These are phyloP conservation scores for Suillus fuscotomentosus DNA, from an alignment of 768 basidiomycete species.

Conservation along the genomic window DNA sequence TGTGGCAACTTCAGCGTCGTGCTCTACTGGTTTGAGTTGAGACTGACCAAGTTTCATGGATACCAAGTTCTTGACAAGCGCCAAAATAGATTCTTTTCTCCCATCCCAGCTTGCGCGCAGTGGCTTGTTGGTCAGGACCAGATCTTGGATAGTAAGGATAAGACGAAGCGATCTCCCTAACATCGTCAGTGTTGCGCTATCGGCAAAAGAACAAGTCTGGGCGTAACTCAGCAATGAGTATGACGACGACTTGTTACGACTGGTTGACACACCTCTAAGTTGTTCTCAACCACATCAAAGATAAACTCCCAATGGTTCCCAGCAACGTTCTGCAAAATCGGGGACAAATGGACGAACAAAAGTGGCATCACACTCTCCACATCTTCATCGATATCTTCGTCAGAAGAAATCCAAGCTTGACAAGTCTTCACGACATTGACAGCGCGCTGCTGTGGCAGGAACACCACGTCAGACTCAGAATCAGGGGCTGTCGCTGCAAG, in stretches of 20 bases:
- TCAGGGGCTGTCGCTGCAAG: conserved; percentile 75
- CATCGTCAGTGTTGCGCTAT: conserved; percentile 54
- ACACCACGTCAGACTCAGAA: conserved; percentile 74
- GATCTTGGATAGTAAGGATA: conserved; percentile 64
- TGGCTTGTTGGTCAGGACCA: conserved; percentile 69
- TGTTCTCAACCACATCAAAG: conserved; percentile 85
- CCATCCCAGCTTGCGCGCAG: conserved; percentile 70
- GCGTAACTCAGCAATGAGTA: not conserved
- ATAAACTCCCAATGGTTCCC: conserved; percentile 94
- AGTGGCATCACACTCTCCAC: conserved; percentile 76
- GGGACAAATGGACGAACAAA: conserved; percentile 73
- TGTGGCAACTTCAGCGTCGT: conserved; percentile 10
- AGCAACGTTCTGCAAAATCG: conserved; percentile 82
- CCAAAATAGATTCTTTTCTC: conserved; percentile 50
- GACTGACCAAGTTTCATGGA: conserved; percentile 18
- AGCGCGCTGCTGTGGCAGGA: conserved; percentile 81
- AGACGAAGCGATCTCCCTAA: conserved; percentile 73
- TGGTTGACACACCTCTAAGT: conserved; percentile 67
- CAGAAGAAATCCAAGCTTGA: conserved; percentile 73
- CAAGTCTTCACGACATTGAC: conserved; percentile 86
- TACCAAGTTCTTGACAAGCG: conserved; percentile 60
- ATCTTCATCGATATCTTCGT: conserved; percentile 69
- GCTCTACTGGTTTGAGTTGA: not conserved
- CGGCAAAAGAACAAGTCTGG: conserved; percentile 60
- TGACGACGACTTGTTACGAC: not conserved